phyloP scores from a whole-genome alignment of 768 basidiomycete genomes.

The Cubamyces lactineus region DNA sequence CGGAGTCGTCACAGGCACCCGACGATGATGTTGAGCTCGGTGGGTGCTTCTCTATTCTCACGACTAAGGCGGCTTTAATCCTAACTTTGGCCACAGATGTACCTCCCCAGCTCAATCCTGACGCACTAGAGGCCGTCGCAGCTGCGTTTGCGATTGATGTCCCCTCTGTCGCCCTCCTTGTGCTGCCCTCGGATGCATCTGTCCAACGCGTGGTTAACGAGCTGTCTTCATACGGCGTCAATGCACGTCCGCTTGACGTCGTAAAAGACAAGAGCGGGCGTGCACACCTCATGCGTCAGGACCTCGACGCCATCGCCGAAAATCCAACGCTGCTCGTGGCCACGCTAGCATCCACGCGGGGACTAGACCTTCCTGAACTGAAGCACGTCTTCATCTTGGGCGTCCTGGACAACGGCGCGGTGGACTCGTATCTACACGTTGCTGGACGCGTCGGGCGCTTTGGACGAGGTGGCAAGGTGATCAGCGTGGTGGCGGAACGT shows the following conservation, averaged over 20 bases:
- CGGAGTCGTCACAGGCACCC: conserved; percentile 11
- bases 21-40: conserved; percentile 9
- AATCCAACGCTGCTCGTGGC: conserved; percentile 68
- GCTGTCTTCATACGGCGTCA: conserved; percentile 63
- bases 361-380: conserved; percentile 71
- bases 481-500: conserved; percentile 56
- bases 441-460: conserved; percentile 80
- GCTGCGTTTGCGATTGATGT: conserved; percentile 75
- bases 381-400: conserved; percentile 79
- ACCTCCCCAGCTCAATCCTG: conserved; percentile 57
- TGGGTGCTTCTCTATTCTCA: not conserved
- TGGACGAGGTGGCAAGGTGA: conserved; percentile 64
- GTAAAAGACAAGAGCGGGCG: conserved; percentile 46
- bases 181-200: conserved; percentile 62
- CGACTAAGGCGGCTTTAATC: not conserved
- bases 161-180: conserved; percentile 65
- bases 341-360: conserved; percentile 71
- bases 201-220: conserved; percentile 68
- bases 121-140: conserved; percentile 68
- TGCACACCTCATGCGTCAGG: conserved; percentile 44
- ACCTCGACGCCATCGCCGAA: conserved; percentile 40
- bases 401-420: conserved; percentile 51
- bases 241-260: conserved; percentile 66
- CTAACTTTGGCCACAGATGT: conserved; percentile 27
- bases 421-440: conserved; percentile 69